phyloP scores from a whole-genome alignment of 257 asterid genomes.

The Asclepias syriaca region DNA sequence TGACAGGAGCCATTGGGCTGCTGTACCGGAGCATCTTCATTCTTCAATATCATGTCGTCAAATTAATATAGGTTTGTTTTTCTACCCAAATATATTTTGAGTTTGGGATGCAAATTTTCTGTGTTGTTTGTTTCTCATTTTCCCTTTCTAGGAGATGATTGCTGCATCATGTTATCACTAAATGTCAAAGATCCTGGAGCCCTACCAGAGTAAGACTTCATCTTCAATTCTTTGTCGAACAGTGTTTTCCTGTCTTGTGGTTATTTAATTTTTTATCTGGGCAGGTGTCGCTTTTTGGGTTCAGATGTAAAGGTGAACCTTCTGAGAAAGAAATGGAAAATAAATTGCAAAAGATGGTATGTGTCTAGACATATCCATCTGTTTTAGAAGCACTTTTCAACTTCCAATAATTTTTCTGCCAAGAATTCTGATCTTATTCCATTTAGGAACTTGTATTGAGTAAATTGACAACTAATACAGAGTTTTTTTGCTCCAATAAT shows the following conservation, averaged over 20 bases:
- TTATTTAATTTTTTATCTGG: conserved; percentile 21
- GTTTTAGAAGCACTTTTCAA: conserved; percentile 1
- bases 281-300: conserved; percentile 81
- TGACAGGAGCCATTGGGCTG: conserved; percentile 49
- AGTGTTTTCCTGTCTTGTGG: not conserved
- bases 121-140: conserved; percentile 2
- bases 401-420: conserved; percentile 7
- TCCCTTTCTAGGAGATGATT: conserved; percentile 48
- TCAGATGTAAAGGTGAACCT: conserved; percentile 36
- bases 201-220: conserved; percentile 55
- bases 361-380: not conserved
- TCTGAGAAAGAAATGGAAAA: conserved; percentile 49
- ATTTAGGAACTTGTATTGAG: not conserved
- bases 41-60: conserved; percentile 57
- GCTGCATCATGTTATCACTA: conserved; percentile 41
- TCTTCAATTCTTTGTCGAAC: conserved; percentile 8
- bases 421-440: not conserved
- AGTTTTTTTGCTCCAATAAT: not conserved
- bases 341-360: conserved; percentile 62
- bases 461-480: not conserved
- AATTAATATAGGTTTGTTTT: conserved; percentile 50
- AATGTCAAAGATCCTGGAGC: conserved; percentile 56
- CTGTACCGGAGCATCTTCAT: conserved; percentile 40
- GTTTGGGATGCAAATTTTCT: not conserved
- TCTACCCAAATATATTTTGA: not conserved